These are phyloP conservation scores for Hypoxylon lienhwacheense DNA, from an alignment of 495 filamentous ascomycete species.

Conservation along the genomic window DNA sequence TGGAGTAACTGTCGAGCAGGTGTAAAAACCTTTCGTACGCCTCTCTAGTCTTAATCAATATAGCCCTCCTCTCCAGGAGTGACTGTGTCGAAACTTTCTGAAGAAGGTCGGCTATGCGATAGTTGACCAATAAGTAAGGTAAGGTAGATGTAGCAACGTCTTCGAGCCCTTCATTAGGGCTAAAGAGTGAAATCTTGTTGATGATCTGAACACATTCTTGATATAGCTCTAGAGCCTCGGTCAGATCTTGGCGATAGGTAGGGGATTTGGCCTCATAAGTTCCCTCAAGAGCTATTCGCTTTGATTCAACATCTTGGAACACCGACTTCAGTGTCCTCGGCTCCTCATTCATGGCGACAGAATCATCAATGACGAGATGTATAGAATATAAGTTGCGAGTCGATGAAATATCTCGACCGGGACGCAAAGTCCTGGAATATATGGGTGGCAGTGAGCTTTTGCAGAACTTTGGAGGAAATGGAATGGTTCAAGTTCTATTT, in stretches of 20 bases:
- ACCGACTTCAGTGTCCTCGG: constrained; percentile 47
- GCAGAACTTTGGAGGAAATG: too few species aligned
- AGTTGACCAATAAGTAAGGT: constrained; percentile 59
- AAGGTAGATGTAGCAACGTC: constrained; percentile 84
- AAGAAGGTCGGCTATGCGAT: constrained; percentile 40
- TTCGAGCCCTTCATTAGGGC: constrained; percentile 84
- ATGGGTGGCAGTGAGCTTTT: too few species aligned
- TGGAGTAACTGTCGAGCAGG: constrained; percentile 73
- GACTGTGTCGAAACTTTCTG: constrained; percentile 54
- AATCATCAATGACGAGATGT: constrained; percentile 3
- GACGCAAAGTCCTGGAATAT: too few species aligned
- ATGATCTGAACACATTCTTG: constrained; percentile 71
- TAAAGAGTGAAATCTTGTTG: constrained; percentile 76
- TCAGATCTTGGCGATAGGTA: constrained; percentile 67
- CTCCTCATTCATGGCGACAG: constrained; percentile 34
- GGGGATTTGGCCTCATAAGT: constrained; percentile 55
- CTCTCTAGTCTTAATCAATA: constrained; percentile 63
- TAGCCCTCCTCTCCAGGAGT: constrained; percentile 61
- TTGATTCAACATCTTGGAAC: constrained; percentile 58
- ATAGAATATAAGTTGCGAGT: not conserved
- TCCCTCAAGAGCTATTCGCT: constrained; percentile 42
- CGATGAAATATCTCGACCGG: not conserved
- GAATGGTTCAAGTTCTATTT: too few species aligned
- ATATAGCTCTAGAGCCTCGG: constrained; percentile 66
- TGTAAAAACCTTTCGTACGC: constrained; percentile 77